phyloP scores from a whole-genome alignment of 371 early-diverging fungal genomes.

The Batkoa obscura region DNA sequence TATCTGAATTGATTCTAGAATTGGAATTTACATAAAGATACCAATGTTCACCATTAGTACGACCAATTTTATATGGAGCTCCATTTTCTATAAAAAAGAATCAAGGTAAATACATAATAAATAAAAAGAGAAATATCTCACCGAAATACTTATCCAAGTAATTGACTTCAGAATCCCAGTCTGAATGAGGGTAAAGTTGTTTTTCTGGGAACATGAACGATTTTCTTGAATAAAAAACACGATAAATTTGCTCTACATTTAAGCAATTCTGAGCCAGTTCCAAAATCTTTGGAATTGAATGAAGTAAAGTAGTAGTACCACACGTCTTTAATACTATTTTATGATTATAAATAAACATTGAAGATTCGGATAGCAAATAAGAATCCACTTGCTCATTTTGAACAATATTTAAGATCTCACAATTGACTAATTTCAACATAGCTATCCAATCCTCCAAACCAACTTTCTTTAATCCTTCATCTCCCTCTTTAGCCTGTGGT shows the following conservation, averaged over 20 bases:
- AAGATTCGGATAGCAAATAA: slow-evolving; percentile 85
- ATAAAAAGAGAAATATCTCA: slow-evolving; percentile 11
- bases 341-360: slow-evolving; percentile 90
- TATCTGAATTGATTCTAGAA: no score
- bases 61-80: slow-evolving; percentile 80
- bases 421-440: slow-evolving; percentile 80
- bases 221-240: slow-evolving; percentile 88
- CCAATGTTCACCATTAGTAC: slow-evolving; percentile 88
- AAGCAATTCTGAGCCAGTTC: slow-evolving; percentile 56
- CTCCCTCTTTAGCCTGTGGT: slow-evolving; percentile 20
- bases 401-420: slow-evolving; percentile 70
- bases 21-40: slow-evolving; percentile 58
- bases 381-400: slow-evolving; percentile 60
- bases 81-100: slow-evolving; percentile 26
- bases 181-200: slow-evolving; percentile 70
- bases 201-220: slow-evolving; percentile 88
- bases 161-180: slow-evolving; percentile 75
- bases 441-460: slow-evolving; percentile 61
- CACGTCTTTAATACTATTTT: slow-evolving; percentile 91
- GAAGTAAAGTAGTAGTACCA: slow-evolving; percentile 83
- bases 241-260: slow-evolving; percentile 49
- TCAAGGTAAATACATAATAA: background rate
- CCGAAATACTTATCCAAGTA: slow-evolving; percentile 48
- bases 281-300: slow-evolving; percentile 63
- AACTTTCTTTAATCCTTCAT: slow-evolving; percentile 53